Evolutionary conservation across 2,329 filamentous ascomycete genomes (phyloP).

Genomic region (Coniochaeta ligniaria): DNA sequence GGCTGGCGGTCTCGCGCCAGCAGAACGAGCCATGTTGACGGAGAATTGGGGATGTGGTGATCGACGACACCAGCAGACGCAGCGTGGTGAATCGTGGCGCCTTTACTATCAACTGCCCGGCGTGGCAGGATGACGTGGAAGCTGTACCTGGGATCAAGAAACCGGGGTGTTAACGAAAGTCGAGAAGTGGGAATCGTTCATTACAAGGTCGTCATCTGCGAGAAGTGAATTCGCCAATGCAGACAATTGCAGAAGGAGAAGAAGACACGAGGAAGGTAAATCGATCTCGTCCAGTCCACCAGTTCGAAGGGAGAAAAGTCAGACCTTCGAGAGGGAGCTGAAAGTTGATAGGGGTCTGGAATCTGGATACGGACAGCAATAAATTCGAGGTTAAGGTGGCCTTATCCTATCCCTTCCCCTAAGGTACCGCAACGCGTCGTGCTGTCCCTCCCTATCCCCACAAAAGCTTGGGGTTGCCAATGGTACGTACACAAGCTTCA

Average conservation of each 20-base stretch:
- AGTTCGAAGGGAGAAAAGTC: conserved; percentile 3
- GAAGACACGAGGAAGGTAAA: neutral
- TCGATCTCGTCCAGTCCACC: neutral
- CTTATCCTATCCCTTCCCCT: conserved; percentile 15
- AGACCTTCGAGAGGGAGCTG: neutral
- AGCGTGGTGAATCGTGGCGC: neutral
- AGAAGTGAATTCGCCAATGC: neutral
- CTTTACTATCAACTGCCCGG: neutral
- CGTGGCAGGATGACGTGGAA: neutral
- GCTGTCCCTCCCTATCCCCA: neutral
- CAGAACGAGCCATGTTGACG: conserved; percentile 30
- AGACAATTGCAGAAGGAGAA: neutral
- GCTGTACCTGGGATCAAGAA: conserved; percentile 12
- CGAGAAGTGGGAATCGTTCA: conserved; percentile 29
- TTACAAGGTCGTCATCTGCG: conserved; percentile 27
- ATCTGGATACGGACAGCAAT: conserved; percentile 2
- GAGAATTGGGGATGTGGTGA: conserved; percentile 1
- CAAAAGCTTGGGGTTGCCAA: neutral
- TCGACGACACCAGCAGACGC: neutral
- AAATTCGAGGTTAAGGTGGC: conserved; percentile 22
- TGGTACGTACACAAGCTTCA: neutral
- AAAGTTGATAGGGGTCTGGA: neutral
- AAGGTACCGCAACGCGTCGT: conserved; percentile 1
- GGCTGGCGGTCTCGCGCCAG: conserved; percentile 27
- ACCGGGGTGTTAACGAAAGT: conserved; percentile 29